Percentiles rank a stretch among this genome's conserved stretches.
These are phyloP conservation scores for Nakaseomyces bracarensis DNA, from an alignment of 1,139 yeast species.

Conservation along the genomic window DNA sequence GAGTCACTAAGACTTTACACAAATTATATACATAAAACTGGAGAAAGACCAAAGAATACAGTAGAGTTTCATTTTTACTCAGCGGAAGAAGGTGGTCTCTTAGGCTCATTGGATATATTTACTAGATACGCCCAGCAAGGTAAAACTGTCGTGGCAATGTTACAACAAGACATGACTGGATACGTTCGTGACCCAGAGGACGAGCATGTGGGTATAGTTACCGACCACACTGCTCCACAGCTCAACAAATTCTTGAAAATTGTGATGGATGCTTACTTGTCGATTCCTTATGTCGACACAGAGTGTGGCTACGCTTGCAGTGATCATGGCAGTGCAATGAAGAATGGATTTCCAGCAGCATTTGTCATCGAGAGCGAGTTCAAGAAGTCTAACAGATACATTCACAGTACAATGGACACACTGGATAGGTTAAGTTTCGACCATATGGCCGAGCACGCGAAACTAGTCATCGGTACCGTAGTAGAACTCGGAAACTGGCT, in stretches of 20 bases:
- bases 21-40: slow-evolving; percentile 21
- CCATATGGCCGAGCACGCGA: slow-evolving; percentile 73
- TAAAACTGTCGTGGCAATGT: slow-evolving; percentile 63
- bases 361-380: slow-evolving; percentile 74
- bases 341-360: slow-evolving; percentile 75
- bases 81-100: slow-evolving; percentile 89
- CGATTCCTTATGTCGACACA: slow-evolving; percentile 65
- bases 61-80: slow-evolving; percentile 90
- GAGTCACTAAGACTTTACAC: slow-evolving; percentile 64
- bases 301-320: slow-evolving; percentile 89
- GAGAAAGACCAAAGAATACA: slow-evolving; percentile 51
- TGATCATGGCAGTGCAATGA: slow-evolving; percentile 81
- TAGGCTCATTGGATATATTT: slow-evolving; percentile 80
- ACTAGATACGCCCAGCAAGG: slow-evolving; percentile 39
- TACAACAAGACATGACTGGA: slow-evolving; percentile 97
- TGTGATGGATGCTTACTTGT: slow-evolving; percentile 52
- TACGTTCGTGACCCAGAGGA: slow-evolving; percentile 53
- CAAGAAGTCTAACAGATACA: slow-evolving; percentile 52
- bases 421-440: slow-evolving; percentile 67
- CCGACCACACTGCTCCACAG: slow-evolving; percentile 57
- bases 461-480: slow-evolving; percentile 61
- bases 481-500: slow-evolving; percentile 48
- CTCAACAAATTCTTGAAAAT: slow-evolving; percentile 58
- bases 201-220: slow-evolving; percentile 72
- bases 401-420: slow-evolving; percentile 76